Base-by-base conservation (phyloP, 805 yeast species). In the Candida ulmi region DNA sequence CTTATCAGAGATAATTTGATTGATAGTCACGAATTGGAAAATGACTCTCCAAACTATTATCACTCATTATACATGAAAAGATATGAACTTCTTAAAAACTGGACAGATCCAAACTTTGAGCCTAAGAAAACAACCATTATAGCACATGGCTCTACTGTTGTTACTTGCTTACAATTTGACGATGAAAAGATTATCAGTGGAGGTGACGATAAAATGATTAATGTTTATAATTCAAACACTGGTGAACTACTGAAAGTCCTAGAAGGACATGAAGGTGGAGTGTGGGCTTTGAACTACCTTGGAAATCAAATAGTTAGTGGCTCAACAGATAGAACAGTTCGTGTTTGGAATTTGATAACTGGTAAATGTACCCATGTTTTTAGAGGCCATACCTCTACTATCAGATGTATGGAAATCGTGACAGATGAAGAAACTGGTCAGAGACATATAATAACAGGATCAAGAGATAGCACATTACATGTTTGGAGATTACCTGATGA, bases 231-330 rank as follows among this genome's bases (percentile, higher is more conserved):
- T 47, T 79, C 96, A 1, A 66, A 70, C 24, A 77, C 84, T 1
- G 97, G 97, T 5, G 64, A 66, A 31, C 67, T 82, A 37, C 53
- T 80, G 8, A 67, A 73, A 31, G 78, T 79, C 6, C 68, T 93
- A 33, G 69, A 72, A 32, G 97, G 96, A 8, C 99, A 93, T 57
- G 95, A 84, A 39, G 99, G 99, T 33, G 99, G 99, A 30, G 99
- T 93, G 5, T 93, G 99, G 99, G 98, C 99, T 1, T 71, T 93
- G 58, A 88, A 91, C 61, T 90, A 88, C 56, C 70, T 76, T 39
- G 88, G 86, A 17, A 78, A 81, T 52, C 87, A 88, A 8, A 69
- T 93, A 33, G 95, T 91, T 1, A 84, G 95, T 43, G 99, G 98
- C 0, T 83, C 96, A 2, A 91, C 97, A 0, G 99, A 93, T 62